A percentile compares a stretch with the other conserved stretches of the same genome.
phyloP scores from a whole-genome alignment of 768 basidiomycete genomes.

The Hortiboletus campestris region DNA sequence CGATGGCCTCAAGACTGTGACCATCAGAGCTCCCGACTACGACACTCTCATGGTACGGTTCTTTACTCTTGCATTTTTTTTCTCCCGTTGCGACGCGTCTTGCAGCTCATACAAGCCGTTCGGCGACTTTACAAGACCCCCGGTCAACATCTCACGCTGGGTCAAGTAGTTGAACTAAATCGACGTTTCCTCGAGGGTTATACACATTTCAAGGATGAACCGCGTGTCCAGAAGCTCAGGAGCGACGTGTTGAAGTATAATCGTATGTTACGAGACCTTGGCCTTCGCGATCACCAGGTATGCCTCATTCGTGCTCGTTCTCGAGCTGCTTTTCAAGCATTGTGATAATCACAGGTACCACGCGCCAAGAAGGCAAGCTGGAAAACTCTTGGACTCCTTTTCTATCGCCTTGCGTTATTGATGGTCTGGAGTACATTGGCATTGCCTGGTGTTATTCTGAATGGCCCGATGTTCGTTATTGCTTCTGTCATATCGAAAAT shows the following conservation, averaged over 20 bases:
- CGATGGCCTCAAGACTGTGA: constrained; percentile 92
- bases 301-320: constrained; percentile 7
- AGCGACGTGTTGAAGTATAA: constrained; percentile 87
- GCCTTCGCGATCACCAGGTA: constrained; percentile 92
- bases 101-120: constrained; percentile 90
- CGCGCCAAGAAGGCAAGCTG: constrained; percentile 80
- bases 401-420: constrained; percentile 79
- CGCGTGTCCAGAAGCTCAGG: constrained; percentile 78
- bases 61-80: neutral
- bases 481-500: constrained; percentile 84
- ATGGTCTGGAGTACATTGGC: constrained; percentile 80
- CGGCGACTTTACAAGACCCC: constrained; percentile 92
- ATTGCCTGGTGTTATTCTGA: constrained; percentile 86
- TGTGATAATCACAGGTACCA: constrained; percentile 58
- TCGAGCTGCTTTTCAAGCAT: neutral
- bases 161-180: constrained; percentile 95
- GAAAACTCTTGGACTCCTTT: constrained; percentile 81
- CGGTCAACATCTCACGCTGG: constrained; percentile 87
- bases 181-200: constrained; percentile 93
- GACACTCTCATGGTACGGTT: constrained; percentile 92
- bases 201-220: constrained; percentile 88
- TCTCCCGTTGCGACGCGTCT: constrained; percentile 3
- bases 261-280: constrained; percentile 81
- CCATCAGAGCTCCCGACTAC: constrained; percentile 92
- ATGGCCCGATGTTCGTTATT: constrained; percentile 89